Evolutionary conservation across 305 asterid species (phyloP), one percentile per base, ranked within the genome.

Genomic region (Solanum hybrid): DNA sequence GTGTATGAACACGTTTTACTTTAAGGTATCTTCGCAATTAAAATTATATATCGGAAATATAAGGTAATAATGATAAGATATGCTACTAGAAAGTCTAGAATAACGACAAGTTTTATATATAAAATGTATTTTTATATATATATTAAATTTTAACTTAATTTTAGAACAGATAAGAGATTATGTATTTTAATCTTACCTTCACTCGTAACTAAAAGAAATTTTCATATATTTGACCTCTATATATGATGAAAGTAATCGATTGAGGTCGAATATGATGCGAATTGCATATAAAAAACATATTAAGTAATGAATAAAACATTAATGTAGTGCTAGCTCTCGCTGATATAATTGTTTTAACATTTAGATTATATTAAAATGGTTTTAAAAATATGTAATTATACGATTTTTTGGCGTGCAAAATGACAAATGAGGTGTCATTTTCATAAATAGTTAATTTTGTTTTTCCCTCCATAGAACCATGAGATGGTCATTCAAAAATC

Each of bases 391-490:
- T 31, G 13, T 26, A 26, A 40, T 26, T 40, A 75, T 75, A 7
- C n/a, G 9, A 80, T n/a, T 1, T 26, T 79, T 80, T 80, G 24
- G 35, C 16, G 24, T 26, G 69, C 10, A 24, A 35, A 51, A 60
- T 69, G 89, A 10, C 35, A 27, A 86, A 77, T 29, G 69, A 66
- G 27, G 56, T 89, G 90, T 91, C 91, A 78, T 90, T 91, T 89
- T 90, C 90, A 84, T 14, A 88, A 79, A 51, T 84, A 31, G 22
- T 31, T 51, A 16, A 84, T 10, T 27, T 42, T 26, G 38, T 90
- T 75, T 86, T 40, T 35, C 79, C 66, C 26, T 20, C 69, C 69
- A 56, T 42, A 31, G 82, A 27, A 88, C 36, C 88, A 88, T n/a
- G 10, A 42, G 40, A 40, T 82, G 75, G 90, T 76, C 79, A 82